Evolutionary conservation across 495 filamentous ascomycete species (phyloP), one percentile per base, ranked within the genome.

Genomic region (Barbatosphaeria neglecta): DNA sequence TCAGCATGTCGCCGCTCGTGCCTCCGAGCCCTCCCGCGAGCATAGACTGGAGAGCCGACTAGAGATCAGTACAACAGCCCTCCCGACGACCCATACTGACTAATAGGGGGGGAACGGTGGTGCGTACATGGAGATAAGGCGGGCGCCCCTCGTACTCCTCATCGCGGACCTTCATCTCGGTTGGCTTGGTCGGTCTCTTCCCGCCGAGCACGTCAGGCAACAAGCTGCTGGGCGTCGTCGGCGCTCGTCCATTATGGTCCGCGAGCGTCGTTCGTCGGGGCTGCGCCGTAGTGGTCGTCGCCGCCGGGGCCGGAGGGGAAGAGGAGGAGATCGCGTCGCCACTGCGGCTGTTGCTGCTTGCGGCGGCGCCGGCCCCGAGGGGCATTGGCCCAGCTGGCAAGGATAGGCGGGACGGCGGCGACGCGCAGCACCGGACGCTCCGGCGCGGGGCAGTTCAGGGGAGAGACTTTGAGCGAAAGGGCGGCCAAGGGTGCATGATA

Each of bases 1-100:
- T 97, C 49, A 98, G 70, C 77, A 98, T 87, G 64, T 98, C 92
- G 43, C 92, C 92, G 40, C 84, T 90, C 23, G 84, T 87, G 22
- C 92, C 92, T 51, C 92, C 92, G 20, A 86, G 61, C 44, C 90
- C 92, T 47, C 92, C 92, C 11, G 93, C 92, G 49, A 97, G 69
- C 90, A 96, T 97, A 57, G 82, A 84, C 87, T 98, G 57, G 31
- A 37, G 41, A 37, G 22, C 17, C 7, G 24, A 37, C 13, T 2
- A 11, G 6, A 15, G 16, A n/a, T 35, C 13, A 35, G 31, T n/a
- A 15, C 15, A 1, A 25, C 9, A 4, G 24, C 24, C 4, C 24
- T 25, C 9, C 31, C 10, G 17, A 23, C 15, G 37, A 31, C 49
- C 22, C 22, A 16, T 2, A 38, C 23, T 39, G 3, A n/a, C 10